These are phyloP conservation scores for Alternaria atra DNA, from an alignment of 2,329 filamentous ascomycete species.

Conservation along the genomic window DNA sequence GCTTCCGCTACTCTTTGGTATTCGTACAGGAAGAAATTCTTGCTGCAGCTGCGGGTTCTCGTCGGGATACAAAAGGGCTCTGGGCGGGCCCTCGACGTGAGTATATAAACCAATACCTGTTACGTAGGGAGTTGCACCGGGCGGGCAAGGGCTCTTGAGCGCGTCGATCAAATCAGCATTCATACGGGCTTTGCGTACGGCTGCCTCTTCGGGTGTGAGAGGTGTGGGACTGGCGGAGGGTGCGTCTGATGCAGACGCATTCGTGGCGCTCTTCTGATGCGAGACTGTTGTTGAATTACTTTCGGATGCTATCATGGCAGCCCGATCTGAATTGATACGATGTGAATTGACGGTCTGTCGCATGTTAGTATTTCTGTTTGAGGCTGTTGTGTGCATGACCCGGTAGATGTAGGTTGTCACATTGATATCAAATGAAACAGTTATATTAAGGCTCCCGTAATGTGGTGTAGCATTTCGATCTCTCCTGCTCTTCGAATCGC, in stretches of 20 bases:
- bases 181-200: conserved; percentile 23
- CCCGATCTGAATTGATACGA: background rate
- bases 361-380: background rate
- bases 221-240: background rate
- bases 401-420: too few relatives aligned
- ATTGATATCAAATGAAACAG: background rate
- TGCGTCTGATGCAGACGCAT: background rate
- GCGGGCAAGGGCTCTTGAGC: conserved; percentile 8
- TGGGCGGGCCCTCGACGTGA: conserved; percentile 24
- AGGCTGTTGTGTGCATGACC: background rate
- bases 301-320: background rate
- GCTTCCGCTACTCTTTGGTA: background rate
- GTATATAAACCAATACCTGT: conserved; percentile 41
- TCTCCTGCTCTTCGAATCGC: background rate
- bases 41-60: background rate
- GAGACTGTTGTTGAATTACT: background rate
- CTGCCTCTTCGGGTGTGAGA: conserved; percentile 21
- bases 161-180: conserved; percentile 32
- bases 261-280: background rate
- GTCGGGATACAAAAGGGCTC: background rate
- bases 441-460: background rate
- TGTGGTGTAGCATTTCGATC: background rate
- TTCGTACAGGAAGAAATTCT: conserved; percentile 4
- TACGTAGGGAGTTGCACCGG: conserved; percentile 16
- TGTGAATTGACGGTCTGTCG: background rate